phyloP scores from a whole-genome alignment of 75 land plant species.

The Picea sitchensis region DNA sequence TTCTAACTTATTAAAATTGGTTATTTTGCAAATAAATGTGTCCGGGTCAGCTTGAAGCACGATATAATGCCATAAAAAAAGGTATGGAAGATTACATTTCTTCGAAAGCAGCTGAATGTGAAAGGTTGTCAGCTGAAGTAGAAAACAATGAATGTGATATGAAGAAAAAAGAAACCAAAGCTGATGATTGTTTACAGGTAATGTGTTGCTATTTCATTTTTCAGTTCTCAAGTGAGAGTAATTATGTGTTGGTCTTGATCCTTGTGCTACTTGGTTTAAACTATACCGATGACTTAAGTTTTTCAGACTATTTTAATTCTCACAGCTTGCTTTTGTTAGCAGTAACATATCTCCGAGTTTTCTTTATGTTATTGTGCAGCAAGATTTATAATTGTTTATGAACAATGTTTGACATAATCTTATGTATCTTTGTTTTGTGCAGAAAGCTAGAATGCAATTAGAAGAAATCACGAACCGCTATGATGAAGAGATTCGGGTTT shows the following conservation, averaged over 20 bases:
- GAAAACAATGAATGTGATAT: not conserved
- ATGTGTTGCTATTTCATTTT: not conserved
- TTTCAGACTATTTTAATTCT: too few relatives aligned
- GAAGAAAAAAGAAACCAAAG: not conserved
- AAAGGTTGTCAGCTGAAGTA: not conserved
- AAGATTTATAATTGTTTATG: not conserved
- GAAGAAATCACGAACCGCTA: constrained; percentile 15
- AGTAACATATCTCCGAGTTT: too few relatives aligned
- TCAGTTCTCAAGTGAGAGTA: not conserved
- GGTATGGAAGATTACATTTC: not conserved
- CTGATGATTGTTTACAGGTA: not conserved
- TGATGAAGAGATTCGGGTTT: constrained; percentile 31
- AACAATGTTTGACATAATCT: not conserved
- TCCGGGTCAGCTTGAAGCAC: not conserved
- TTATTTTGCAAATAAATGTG: not conserved
- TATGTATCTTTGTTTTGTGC: not conserved
- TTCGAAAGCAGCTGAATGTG: not conserved
- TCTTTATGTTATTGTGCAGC: too few relatives aligned
- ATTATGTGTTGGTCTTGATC: not conserved
- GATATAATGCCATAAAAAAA: not conserved
- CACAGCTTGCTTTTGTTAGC: too few relatives aligned
- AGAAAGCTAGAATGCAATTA: constrained; percentile 2
- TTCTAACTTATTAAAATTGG: too few relatives aligned
- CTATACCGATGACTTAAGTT: not conserved
- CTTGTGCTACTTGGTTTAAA: not conserved